Evolutionary conservation across 2,329 filamentous ascomycete species (phyloP), one percentile per base, ranked within the genome.

Genomic region (Aureobasidium sp.): DNA sequence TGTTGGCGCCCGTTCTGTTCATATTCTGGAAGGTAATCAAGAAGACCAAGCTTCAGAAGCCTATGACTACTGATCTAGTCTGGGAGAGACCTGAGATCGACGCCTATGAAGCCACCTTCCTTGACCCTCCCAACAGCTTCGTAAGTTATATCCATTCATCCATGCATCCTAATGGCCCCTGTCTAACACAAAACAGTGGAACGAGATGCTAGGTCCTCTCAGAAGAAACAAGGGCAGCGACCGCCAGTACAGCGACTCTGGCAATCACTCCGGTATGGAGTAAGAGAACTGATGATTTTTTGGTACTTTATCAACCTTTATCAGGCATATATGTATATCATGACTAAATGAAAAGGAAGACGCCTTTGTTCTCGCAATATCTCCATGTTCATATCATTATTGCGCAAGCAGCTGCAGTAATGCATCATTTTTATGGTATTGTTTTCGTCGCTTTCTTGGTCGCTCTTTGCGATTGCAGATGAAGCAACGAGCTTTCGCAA

Each of bases 11-110:
- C 8, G 68, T 82, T 37, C 72, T 84, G 29, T 87, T 80, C 68
- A 57, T 79, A 21, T 76, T 76, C 66, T 89, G 84, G 83, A 89
- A 89, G 73, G 8, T 88, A 1, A 21, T 84, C 69, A 83, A 84
- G 74, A 76, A 75, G 60, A 88, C 85, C 1, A 78, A 77, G 62
- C 74, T 81, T 55, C 74, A 84, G 19, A 72, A 73, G 2, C 74
- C 84, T 0, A 68, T 75, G 5, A 80, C 87, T 67, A 78, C 79
- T 3, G 84, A 87, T 66, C 74, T 86, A 17, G 73, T 84, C 43
- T 82, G 82, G 83, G 78, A 86, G 66, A 74, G 78, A n/a, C 82
- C 82, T 23, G 66, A 76, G 23, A 81, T 86, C 60, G 83, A 86
- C 61, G 77, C 76, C 0, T 84, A 85, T 63, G 82, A 84, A 68